Evolutionary conservation across 805 yeast genomes (phyloP).

Genomic region (Candida schatavii): DNA sequence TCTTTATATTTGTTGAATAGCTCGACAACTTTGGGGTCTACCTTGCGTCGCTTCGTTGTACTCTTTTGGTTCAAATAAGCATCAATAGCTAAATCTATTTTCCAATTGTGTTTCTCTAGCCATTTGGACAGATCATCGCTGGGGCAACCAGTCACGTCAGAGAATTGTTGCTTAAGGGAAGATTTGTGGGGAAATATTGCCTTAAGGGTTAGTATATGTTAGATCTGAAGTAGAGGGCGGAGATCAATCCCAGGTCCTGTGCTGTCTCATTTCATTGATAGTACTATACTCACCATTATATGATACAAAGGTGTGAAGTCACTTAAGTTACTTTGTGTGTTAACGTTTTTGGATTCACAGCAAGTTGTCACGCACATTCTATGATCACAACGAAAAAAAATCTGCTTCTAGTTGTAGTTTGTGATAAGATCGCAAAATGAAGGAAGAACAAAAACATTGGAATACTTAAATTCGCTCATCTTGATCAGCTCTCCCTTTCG

Average conservation of each 20-base stretch:
- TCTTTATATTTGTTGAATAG: conserved; percentile 36
- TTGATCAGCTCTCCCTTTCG: neutral
- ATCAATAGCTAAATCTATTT: conserved; percentile 30
- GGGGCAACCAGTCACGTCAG: conserved; percentile 39
- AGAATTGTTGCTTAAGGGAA: conserved; percentile 30
- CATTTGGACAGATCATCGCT: conserved; percentile 32
- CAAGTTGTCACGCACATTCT: too few species aligned
- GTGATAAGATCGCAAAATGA: neutral
- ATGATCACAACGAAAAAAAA: too few species aligned
- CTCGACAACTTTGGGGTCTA: conserved; percentile 19
- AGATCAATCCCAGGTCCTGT: too few species aligned
- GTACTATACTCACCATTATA: too few species aligned
- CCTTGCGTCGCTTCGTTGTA: conserved; percentile 2
- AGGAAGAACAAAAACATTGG: neutral
- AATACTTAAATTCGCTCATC: neutral
- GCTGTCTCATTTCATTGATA: too few species aligned
- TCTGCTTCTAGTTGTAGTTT: too few species aligned
- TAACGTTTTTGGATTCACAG: too few species aligned
- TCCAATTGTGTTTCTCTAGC: conserved; percentile 29
- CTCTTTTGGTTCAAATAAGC: conserved; percentile 18
- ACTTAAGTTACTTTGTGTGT: too few species aligned
- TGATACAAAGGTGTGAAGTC: too few species aligned
- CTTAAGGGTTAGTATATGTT: too few species aligned
- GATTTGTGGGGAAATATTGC: conserved; percentile 7
- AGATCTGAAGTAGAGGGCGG: too few species aligned